Evolutionary conservation across 1,284 basidiomycete species (phyloP).

Genomic region (Malassezia brasiliensis): DNA sequence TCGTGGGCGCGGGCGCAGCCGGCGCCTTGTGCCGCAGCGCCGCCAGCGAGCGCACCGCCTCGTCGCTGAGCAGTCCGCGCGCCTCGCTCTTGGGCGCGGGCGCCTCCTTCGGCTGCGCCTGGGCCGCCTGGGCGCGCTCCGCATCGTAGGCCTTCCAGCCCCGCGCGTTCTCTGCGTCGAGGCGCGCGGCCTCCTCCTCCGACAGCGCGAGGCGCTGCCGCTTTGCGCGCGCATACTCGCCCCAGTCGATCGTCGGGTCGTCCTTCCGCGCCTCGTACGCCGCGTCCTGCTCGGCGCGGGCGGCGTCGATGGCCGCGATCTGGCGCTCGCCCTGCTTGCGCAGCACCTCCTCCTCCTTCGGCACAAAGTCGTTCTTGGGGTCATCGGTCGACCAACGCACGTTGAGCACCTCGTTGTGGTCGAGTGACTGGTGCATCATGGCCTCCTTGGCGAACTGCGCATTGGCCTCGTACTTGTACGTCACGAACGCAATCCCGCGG

Average conservation of each 20-base stretch:
- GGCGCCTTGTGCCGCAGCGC: conserved; percentile 17
- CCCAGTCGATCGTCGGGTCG: conserved; percentile 20
- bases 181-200: conserved; percentile 31
- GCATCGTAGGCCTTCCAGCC: conserved; percentile 34
- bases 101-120: conserved; percentile 17
- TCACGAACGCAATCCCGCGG: conserved; percentile 92
- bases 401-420: conserved; percentile 95
- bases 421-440: conserved; percentile 95
- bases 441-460: conserved; percentile 98
- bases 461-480: conserved; percentile 70
- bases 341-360: conserved; percentile 29
- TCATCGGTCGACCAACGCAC: conserved; percentile 46
- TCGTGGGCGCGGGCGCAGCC: conserved; percentile 6
- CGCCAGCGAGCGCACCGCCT: conserved; percentile 27
- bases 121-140: background rate
- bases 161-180: conserved; percentile 39
- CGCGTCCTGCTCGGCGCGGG: conserved; percentile 25
- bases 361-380: conserved; percentile 29
- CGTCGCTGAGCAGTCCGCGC: conserved; percentile 20
- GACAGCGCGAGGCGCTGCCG: conserved; percentile 20
- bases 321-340: conserved; percentile 25
- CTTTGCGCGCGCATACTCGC: conserved; percentile 24
- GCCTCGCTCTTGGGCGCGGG: conserved; percentile 7
- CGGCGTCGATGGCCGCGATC: conserved; percentile 31
- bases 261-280: conserved; percentile 23